Base-by-base conservation (phyloP, 176 grass and related monocot species). In the Thinopyrum elongatum region DNA sequence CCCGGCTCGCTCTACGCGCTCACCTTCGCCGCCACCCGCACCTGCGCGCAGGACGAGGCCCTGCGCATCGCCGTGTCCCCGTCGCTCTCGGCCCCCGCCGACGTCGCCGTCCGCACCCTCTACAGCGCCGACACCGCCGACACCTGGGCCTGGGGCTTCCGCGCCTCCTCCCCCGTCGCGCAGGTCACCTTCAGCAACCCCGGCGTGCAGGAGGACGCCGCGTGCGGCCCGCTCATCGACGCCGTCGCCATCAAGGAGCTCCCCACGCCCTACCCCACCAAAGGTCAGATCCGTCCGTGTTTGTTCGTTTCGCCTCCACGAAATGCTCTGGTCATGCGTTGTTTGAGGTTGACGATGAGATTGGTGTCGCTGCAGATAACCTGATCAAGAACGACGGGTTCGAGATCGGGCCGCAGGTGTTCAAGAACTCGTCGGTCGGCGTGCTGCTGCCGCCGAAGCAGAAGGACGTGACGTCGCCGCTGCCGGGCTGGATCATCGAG, bases 401-500 rank as follows among this genome's bases (percentile, higher is more conserved):
- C 57, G 94, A 96, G 88, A 88, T 89, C 71, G 94, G 94, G 1
- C 94, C 92, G 0, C 92, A 90, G 47, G 94, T 99, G 75, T 91
- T 99, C 53, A 92, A 90, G 88, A 99, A 99, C 87, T 93, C 92
- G 12, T 83, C 88, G 33, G 70, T 90, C 0, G 94, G 94, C 22
- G 84, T 93, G 17, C 89, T 96, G 16, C 82, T 96, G 4, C 94
- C 94, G 0, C 94, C 94, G 0, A 96, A 94, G 86, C 94, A 99
- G 80, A 87, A 96, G 79, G 94, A 99, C 76, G 63, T 26, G 16
- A 94, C 90, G 21, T 99, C 97, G 10, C 97, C 97, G 11, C 93
- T 99, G 0, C 97, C 97, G 0, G 97, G 97, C 0, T 99, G 97
- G 97, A 99, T 99, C 85, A 96, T 99, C 85, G 97, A 95, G 77